Base-by-base conservation (phyloP, 352 stramenopile species). In the Albugo laibachii region DNA sequence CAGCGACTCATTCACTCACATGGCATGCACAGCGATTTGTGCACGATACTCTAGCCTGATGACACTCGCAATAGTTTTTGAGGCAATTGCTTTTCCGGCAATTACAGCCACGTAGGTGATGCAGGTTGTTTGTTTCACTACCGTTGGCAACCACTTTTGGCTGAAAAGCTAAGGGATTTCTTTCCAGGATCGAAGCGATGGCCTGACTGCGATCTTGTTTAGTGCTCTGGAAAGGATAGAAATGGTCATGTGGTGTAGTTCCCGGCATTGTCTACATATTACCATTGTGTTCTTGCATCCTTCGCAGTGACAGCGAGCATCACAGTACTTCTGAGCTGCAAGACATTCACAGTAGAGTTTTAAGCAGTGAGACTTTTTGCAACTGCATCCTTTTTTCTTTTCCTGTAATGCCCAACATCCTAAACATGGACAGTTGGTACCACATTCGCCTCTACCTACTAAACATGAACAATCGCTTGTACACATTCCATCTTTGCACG, bases 11-110 rank as follows among this genome's bases (percentile, higher is more conserved):
- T 19, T 24, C 14, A 54, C 51, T 13, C 52, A 76, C 65, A 46
- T 80, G 71, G 39, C 83, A 95, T 15, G 83, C 80, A 53, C 83
- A 95, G 36, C 79, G 69, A 0, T 58, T 65, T 0, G 70, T 86
- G 53, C 83, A 95, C 5, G 76, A 53, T 5, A 91, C 75, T 31
- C 71, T 78, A 34, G 86, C 86, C 57, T 96, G 85, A 58, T 93
- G 95, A 47, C 93, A 98, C 57, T 98, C 93, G 59, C 93, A 98
- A 54, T 98, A 98, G 45, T 97, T 97, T 67, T 98, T 98, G 56
- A 97, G 85, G 54, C 93, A 98, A 19, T 76, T 82, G 45, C 74
- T 95, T 58, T 97, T 97, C 0, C 91, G 71, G 61, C 93, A 98
- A 58, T 96, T 96, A 62, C 93, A 98, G 34, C 93, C 93, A 37